Percentiles rank a stretch among this genome's conserved stretches.
Evolutionary conservation across 2,329 filamentous ascomycete genomes (phyloP).

Genomic region (Phaeomoniella chlamydospora): DNA sequence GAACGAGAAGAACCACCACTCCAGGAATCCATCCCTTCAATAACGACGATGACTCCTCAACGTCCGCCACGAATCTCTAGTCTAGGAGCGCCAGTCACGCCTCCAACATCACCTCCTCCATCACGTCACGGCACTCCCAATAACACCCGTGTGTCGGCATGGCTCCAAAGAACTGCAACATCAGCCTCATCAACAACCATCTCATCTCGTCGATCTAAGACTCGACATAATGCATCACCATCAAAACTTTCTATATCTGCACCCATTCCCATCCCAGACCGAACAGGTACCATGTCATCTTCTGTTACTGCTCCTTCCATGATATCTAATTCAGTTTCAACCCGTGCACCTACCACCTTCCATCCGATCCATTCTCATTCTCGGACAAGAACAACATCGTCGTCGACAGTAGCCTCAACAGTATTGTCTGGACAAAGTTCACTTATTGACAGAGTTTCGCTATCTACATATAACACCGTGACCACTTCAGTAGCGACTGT

Average conservation of each 20-base stretch:
- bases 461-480: neutral
- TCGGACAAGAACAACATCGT: neutral
- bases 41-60: neutral
- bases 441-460: neutral
- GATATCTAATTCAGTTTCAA: neutral
- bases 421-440: neutral
- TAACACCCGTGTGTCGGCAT: neutral
- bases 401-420: neutral
- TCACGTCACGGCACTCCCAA: neutral
- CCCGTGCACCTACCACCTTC: neutral
- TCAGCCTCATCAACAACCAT: neutral
- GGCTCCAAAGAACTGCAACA: neutral
- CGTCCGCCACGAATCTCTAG: neutral
- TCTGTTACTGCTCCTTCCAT: neutral
- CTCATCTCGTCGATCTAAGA: neutral
- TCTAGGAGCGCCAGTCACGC: neutral
- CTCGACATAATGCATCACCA: neutral
- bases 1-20: neutral
- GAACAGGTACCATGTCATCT: neutral
- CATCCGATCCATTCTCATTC: neutral
- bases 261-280: neutral
- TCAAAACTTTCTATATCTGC: neutral
- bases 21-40: neutral
- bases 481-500: neutral
- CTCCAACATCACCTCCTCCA: neutral